Conservation (phyloP, 768 basidiomycete genomes). For the Auriscalpium microsporum region DNA sequence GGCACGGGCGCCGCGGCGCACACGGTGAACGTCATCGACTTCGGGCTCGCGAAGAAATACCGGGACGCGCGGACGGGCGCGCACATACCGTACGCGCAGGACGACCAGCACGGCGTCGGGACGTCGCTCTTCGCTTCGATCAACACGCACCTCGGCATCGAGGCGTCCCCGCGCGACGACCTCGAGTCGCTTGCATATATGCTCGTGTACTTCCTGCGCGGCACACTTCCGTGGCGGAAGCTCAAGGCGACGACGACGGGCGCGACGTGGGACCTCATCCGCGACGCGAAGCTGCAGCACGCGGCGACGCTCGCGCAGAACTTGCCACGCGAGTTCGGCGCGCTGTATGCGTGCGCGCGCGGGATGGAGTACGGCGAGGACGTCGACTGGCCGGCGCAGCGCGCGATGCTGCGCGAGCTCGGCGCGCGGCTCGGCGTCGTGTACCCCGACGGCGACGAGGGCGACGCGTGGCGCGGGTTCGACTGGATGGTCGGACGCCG, state of each 20-base stretch:
- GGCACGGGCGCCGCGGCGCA: conserved; percentile 60
- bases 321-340: conserved; percentile 74
- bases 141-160: conserved; percentile 67
- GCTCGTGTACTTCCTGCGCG: conserved; percentile 74
- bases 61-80: conserved; percentile 54
- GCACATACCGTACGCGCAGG: conserved; percentile 68
- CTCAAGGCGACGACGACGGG: conserved; percentile 54
- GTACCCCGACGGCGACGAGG: conserved; percentile 8
- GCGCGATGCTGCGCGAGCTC: conserved; percentile 56
- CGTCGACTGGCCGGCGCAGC: conserved; percentile 80
- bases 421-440: conserved; percentile 17
- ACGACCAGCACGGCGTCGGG: conserved; percentile 71
- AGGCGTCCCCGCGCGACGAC: conserved; percentile 71
- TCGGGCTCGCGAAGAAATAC: conserved; percentile 76
- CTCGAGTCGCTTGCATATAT: conserved; percentile 76
- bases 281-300: conserved; percentile 62
- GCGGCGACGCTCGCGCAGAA: conserved; percentile 56
- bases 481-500: conserved; percentile 15
- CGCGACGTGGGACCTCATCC: conserved; percentile 71
- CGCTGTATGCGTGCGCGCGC: conserved; percentile 70
- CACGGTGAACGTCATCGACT: conserved; percentile 88
- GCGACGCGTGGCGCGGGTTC: conserved; percentile 12
- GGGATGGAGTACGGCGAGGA: conserved; percentile 81
- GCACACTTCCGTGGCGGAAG: conserved; percentile 73
- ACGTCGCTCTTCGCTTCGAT: conserved; percentile 70